Evolutionary conservation across 352 stramenopile genomes (phyloP).

Genomic region (Phytophthora macrochlamydospora): DNA sequence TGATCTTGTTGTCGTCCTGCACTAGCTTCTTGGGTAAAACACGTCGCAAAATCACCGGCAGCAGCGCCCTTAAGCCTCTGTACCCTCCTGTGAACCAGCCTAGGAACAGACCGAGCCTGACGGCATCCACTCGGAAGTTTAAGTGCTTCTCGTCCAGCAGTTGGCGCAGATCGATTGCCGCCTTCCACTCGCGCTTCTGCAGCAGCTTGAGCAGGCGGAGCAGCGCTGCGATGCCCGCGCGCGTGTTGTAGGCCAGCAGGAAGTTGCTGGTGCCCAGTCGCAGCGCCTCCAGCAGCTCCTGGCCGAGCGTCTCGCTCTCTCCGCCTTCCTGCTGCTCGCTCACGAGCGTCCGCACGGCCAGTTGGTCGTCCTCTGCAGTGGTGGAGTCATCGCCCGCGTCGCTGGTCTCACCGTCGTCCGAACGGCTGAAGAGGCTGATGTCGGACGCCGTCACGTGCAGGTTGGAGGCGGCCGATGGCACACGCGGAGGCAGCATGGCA

Average conservation of each 20-base stretch:
- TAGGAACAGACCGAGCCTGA: conserved; percentile 87
- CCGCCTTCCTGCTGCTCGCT: conserved; percentile 28
- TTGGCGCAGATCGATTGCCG: conserved; percentile 54
- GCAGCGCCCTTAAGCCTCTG: conserved; percentile 55
- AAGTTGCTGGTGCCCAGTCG: conserved; percentile 85
- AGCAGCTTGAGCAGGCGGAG: conserved; percentile 75
- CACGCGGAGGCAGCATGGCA: conserved; percentile 24
- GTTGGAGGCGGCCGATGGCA: conserved; percentile 31
- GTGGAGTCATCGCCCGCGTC: conserved; percentile 12
- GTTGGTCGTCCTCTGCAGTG: conserved; percentile 16
- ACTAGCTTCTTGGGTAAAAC: conserved; percentile 25
- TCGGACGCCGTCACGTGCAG: conserved; percentile 45
- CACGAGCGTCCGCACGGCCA: conserved; percentile 26
- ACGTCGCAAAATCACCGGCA: conserved; percentile 51
- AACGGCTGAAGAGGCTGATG: conserved; percentile 46
- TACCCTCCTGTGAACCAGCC: conserved; percentile 87
- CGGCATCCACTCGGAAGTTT: conserved; percentile 81
- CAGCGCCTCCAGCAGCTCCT: conserved; percentile 73
- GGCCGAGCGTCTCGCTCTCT: conserved; percentile 43
- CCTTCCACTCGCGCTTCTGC: conserved; percentile 57
- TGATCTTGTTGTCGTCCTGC: conserved; percentile 31
- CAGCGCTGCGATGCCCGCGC: conserved; percentile 75
- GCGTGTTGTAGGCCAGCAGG: conserved; percentile 87
- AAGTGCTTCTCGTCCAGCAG: conserved; percentile 82
- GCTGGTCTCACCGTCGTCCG: conserved; percentile 24